Evolutionary conservation across 2,329 filamentous ascomycete species (phyloP), one percentile per base, ranked within the genome.

Genomic region (Diaporthe citri): DNA sequence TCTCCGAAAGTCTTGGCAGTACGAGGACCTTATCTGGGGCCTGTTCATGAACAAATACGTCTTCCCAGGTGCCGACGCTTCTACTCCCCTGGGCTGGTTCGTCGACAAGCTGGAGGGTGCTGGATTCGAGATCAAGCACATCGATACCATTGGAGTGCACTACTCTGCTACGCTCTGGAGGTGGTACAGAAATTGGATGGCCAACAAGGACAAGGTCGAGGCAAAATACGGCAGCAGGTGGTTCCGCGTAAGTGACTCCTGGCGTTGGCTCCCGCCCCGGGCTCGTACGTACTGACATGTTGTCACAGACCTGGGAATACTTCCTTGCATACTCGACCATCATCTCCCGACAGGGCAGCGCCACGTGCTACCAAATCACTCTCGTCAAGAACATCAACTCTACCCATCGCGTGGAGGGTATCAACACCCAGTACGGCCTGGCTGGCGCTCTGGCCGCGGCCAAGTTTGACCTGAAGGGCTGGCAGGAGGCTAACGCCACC

Each of bases 41-140:
- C 90, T 98, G 62, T 98, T 98, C 90, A 97, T 98, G 95, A 98
- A 98, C 93, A 98, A 98, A 88, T 98, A 98, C 86, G 90, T 98
- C 84, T 98, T 98, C 91, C 97, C 96, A 46, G 97, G 97, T 83
- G 97, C 97, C 70, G 97, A 98, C 83, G 97, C 97, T 71, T 97
- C 95, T 57, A 97, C 95, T 75, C 97, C 97, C 70, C 92, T 99
- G 66, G 95, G 95, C 79, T 97, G 93, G 86, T 95, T 97, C 80
- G 88, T 97, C 80, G 92, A 95, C 84, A 92, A 92, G 82, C 90
- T 98, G 28, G 97, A 99, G 87, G 92, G 90, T 74, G 93, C 94
- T 77, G 95, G 95, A 51, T 97, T 95, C 80, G 97, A 98, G 86
- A 88, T 98, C 84, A 98, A 98, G 92, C 88, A 88, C 79, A 87